phyloP scores from a whole-genome alignment of 345 rosid genomes.

The Litchi chinensis region DNA sequence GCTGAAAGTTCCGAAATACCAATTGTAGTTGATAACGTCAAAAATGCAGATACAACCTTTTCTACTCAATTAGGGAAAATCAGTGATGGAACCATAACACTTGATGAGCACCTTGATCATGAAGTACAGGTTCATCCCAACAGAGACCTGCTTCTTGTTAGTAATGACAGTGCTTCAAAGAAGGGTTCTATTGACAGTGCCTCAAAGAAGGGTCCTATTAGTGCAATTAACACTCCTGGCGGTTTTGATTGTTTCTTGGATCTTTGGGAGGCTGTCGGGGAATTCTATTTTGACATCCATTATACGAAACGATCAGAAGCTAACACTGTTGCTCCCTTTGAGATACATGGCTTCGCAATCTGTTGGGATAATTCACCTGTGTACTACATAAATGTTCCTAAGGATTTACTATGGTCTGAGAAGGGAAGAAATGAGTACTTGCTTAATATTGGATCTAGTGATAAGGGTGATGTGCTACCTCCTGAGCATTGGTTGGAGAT shows the following conservation, averaged over 20 bases:
- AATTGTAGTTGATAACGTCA: conserved; percentile 28
- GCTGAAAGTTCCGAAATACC: conserved; percentile 32
- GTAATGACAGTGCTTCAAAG: conserved; percentile 42
- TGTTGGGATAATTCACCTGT: conserved; percentile 91
- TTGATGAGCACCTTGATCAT: conserved; percentile 17
- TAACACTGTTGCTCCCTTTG: conserved; percentile 54
- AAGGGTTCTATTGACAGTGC: conserved; percentile 45
- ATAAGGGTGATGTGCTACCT: conserved; percentile 31
- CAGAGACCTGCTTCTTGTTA: conserved; percentile 26
- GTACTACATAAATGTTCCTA: conserved; percentile 77
- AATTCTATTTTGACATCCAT: conserved; percentile 88
- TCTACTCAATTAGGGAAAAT: conserved; percentile 24
- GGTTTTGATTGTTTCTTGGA: conserved; percentile 92
- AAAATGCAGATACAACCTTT: conserved; percentile 21
- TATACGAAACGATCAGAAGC: conserved; percentile 57
- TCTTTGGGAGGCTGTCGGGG: conserved; percentile 64
- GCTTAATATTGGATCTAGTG: conserved; percentile 38
- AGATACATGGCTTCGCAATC: conserved; percentile 86
- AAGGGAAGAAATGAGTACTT: conserved; percentile 39
- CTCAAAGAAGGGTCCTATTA: conserved; percentile 69
- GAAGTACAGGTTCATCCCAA: conserved; percentile 20
- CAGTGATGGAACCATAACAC: conserved; percentile 25
- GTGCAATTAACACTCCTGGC: conserved; percentile 60
- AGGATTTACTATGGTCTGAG: conserved; percentile 61
- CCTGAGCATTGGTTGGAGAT: conserved; percentile 46